These are phyloP conservation scores for Escovopsis sp. DNA, from an alignment of 2,329 filamentous ascomycete species.

Conservation along the genomic window DNA sequence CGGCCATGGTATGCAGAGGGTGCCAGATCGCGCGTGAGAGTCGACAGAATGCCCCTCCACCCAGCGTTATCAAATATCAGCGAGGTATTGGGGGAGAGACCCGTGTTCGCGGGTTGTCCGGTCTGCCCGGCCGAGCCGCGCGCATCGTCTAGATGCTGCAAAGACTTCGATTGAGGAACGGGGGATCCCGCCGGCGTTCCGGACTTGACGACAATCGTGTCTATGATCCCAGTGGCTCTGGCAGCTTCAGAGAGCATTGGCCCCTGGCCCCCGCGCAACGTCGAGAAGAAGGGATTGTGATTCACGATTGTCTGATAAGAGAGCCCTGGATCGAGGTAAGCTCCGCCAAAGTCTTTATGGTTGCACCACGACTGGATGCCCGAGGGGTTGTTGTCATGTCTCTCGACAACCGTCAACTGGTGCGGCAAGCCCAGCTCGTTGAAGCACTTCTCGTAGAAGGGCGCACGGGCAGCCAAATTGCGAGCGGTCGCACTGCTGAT, in stretches of 20 bases:
- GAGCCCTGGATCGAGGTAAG: slow-evolving; percentile 64
- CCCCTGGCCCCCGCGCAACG: slow-evolving; percentile 34
- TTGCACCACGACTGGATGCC: slow-evolving; percentile 59
- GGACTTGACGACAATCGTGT: slow-evolving; percentile 57
- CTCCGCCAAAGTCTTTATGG: slow-evolving; percentile 65
- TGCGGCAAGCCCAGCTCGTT: slow-evolving; percentile 78
- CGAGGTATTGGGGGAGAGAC: slow-evolving; percentile 32
- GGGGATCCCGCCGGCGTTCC: slow-evolving; percentile 26
- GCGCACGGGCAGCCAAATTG: slow-evolving; percentile 53
- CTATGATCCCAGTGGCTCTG: slow-evolving; percentile 63
- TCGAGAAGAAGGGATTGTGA: slow-evolving; percentile 34
- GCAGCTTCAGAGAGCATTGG: slow-evolving; percentile 60
- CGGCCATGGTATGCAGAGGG: slow-evolving; percentile 68
- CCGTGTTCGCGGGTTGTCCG: slow-evolving; percentile 6
- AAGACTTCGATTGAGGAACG: neutral
- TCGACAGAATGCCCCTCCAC: slow-evolving; percentile 75
- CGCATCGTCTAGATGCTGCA: slow-evolving; percentile 14
- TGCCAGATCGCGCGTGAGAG: slow-evolving; percentile 66
- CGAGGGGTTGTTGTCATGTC: slow-evolving; percentile 46
- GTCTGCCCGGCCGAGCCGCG: slow-evolving; percentile 11
- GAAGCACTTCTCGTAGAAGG: slow-evolving; percentile 76
- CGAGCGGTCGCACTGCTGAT: slow-evolving; percentile 57
- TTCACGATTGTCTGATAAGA: slow-evolving; percentile 46
- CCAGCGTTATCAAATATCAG: slow-evolving; percentile 70
- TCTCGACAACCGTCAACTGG: slow-evolving; percentile 60